These are phyloP conservation scores for Trametopsis cervina DNA, from an alignment of 768 basidiomycete species.

Conservation along the genomic window DNA sequence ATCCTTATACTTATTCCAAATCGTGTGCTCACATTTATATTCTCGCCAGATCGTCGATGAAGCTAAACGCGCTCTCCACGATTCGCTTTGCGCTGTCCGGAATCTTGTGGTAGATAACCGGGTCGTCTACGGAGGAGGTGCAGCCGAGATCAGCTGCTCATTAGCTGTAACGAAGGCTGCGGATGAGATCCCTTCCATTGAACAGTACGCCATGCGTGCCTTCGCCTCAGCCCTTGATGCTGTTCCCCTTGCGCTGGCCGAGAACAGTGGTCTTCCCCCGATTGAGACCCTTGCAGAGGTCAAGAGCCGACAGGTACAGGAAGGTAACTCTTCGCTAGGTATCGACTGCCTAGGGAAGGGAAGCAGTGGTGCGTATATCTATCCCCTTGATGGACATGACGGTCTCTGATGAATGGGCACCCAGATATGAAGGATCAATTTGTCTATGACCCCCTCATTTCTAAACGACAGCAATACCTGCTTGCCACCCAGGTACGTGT, in stretches of 20 bases:
- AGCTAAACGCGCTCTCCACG: slow-evolving; percentile 95
- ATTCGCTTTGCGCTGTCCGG: slow-evolving; percentile 94
- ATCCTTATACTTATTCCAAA: not conserved
- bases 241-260: slow-evolving; percentile 92
- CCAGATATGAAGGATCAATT: slow-evolving; percentile 97
- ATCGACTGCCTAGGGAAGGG: slow-evolving; percentile 88
- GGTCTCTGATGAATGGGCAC: not conserved
- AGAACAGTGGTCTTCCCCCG: slow-evolving; percentile 94
- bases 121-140: slow-evolving; percentile 97
- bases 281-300: slow-evolving; percentile 97
- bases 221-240: slow-evolving; percentile 93
- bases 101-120: slow-evolving; percentile 94
- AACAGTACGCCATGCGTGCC: slow-evolving; percentile 99
- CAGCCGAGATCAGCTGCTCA: slow-evolving; percentile 93
- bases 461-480: slow-evolving; percentile 94
- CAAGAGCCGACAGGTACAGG: slow-evolving; percentile 85
- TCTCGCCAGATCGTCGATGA: slow-evolving; percentile 87
- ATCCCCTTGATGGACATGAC: not conserved
- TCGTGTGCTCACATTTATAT: not conserved
- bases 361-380: slow-evolving; percentile 62
- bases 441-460: slow-evolving; percentile 95
- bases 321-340: slow-evolving; percentile 79
- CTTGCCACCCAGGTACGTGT: slow-evolving; percentile 84
- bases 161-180: slow-evolving; percentile 92
- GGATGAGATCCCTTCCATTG: slow-evolving; percentile 95